Evolutionary conservation across 2,329 filamentous ascomycete genomes (phyloP), one percentile per base, ranked within the genome.

Genomic region (Fusarium odoratissimum): DNA sequence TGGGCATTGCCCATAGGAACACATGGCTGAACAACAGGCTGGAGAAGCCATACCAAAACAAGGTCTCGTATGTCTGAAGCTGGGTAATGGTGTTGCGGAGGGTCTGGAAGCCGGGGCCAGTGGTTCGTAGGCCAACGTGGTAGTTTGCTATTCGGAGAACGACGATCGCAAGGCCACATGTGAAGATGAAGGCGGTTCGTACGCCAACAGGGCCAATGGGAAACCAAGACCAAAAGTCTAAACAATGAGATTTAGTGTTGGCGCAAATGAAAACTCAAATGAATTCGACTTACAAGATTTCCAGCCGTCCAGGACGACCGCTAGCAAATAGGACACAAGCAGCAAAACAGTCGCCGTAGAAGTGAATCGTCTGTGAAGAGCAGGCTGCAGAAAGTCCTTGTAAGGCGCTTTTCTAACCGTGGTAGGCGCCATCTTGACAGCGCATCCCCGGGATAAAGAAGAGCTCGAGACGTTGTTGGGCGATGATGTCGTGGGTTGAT

Each of bases 381-480:
- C 91, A 55, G 95, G 95, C 69, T 95, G 97, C 75, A 98, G 85
- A 82, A 97, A 97, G 84, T 97, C 94, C 86, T 94, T 92, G 83
- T 97, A 97, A 54, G 88, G 86, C 77, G 85, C 84, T 79, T 81
- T 88, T 86, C 86, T 90, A 84, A 84, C 87, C 80, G 83, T 85
- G 79, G 83, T 82, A 78, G 80, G 81, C 77, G 87, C 84, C 87
- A 90, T 90, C 55, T 79, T 84, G 77, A 81, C 82, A 80, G 82
- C 78, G 80, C 84, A 86, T 86, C 81, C 78, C 84, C 83, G 59
- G 61, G 80, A 78, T 57, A 30, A 61, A 78, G 55, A 52, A 67
- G 35, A 52, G 62, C 67, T 64, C 35, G 49, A 46, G 64, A 40
- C 19, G 55, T 55, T 78, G 70, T 52, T 69, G 55, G 59, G 62